Evolutionary conservation across 2,329 filamentous ascomycete species (phyloP).

Genomic region (Cryphonectria parasitica): DNA sequence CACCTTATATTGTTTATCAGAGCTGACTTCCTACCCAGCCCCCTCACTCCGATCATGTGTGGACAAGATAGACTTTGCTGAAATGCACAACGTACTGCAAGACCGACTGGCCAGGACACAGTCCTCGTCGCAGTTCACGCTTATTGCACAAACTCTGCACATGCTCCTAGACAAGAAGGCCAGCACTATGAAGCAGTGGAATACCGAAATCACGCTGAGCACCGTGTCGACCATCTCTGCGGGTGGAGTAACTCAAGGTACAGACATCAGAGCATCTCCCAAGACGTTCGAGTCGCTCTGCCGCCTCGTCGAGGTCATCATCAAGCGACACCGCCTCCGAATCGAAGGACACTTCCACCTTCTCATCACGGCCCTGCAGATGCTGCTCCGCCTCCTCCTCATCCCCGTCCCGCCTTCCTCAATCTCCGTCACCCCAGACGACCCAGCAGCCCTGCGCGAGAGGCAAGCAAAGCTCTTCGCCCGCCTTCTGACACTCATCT

Average conservation of each 20-base stretch:
- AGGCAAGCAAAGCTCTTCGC: constrained; percentile 56
- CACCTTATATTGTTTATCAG: neutral
- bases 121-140: constrained; percentile 40
- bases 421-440: constrained; percentile 32
- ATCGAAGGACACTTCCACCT: constrained; percentile 66
- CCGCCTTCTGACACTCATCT: constrained; percentile 61
- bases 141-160: constrained; percentile 47
- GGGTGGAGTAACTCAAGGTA: constrained; percentile 27
- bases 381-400: constrained; percentile 59
- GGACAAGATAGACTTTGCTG: constrained; percentile 43
- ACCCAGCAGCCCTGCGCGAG: constrained; percentile 37
- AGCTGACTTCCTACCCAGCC: constrained; percentile 17
- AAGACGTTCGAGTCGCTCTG: constrained; percentile 53
- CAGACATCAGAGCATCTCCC: constrained; percentile 37
- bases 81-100: constrained; percentile 47
- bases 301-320: constrained; percentile 58
- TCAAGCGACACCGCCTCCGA: constrained; percentile 63
- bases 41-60: constrained; percentile 17
- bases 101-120: constrained; percentile 38
- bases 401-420: constrained; percentile 39
- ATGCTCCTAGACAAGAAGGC: constrained; percentile 55
- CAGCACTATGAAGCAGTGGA: constrained; percentile 60
- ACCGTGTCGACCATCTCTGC: constrained; percentile 45
- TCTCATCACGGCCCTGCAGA: constrained; percentile 56
- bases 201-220: constrained; percentile 57